Evolutionary conservation across 805 yeast genomes (phyloP), one percentile per base, ranked within the genome.

Genomic region (Priceomyces haplophilus): DNA sequence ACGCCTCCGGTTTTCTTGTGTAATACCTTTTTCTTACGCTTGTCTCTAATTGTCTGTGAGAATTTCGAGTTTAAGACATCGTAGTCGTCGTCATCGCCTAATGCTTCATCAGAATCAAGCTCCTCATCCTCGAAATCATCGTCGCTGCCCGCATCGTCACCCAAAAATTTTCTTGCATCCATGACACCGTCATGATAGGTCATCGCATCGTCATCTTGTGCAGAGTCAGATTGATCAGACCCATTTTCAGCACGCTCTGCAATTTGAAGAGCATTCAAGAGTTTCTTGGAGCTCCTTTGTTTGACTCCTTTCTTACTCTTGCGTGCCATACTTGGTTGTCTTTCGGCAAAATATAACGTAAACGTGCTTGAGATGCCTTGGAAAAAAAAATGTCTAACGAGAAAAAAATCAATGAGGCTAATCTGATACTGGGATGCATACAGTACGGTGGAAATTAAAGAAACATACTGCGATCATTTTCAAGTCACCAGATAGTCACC

Each of bases 41-140:
- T 71, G 57, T 82, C 88, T 63, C 88, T 76, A 34, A 82, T 64
- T 11, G 84, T 78, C 54, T 83, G 87, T 4, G 88, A 81, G 49
- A 83, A 79, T 56, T 79, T 83, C 23, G 86, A 78, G 59, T 78
- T 76, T 52, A 82, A 62, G 6, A 76, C 71, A 52, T 77, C 85
- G 45, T 75, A 79, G 41, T 81, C 88, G 51, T 85, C 90, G 44
- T 78, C 95, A 0, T 93, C 83, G 0, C 93, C 96, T 45, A 87
- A 64, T 0, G 95, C 96, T 53, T 85, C 96, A 60, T 89, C 97
- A 0, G 96, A 87, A 53, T 84, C 88, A 36, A 85, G 68, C 46
- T 85, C 86, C 55, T 80, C 86, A 53, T 80, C 85, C 37, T 70
- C 79, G 48, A 79, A 67, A 4, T 55, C 62, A 29, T 54, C 59